phyloP scores from a whole-genome alignment of 2,329 filamentous ascomycete species.

The Hymenoscyphus repandus region DNA sequence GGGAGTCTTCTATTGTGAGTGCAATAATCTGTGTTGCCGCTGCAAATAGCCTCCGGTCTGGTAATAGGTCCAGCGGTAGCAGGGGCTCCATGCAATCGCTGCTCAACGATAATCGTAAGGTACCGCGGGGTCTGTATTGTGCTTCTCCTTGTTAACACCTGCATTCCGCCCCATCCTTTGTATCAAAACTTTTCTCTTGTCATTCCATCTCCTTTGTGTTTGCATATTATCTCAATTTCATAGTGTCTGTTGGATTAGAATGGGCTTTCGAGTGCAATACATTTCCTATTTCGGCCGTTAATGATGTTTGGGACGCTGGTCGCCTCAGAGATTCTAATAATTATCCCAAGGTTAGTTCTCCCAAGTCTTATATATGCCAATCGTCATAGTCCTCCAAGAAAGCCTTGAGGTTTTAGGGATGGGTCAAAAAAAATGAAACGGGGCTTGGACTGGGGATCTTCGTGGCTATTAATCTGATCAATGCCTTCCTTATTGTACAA shows the following conservation, averaged over 20 bases:
- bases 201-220: constrained; percentile 8
- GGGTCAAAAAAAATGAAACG: constrained; percentile 9
- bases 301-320: constrained; percentile 33
- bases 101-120: not conserved
- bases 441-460: constrained; percentile 2
- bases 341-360: constrained; percentile 27
- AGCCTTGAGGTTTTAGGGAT: constrained; percentile 1
- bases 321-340: constrained; percentile 26
- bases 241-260: constrained; percentile 10
- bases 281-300: constrained; percentile 21
- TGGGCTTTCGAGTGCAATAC: constrained; percentile 7
- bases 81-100: not conserved
- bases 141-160: constrained; percentile 10
- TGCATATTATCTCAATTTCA: constrained; percentile 8
- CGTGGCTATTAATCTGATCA: not conserved
- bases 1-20: not conserved
- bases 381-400: not conserved
- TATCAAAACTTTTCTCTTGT: constrained; percentile 6
- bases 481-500: constrained; percentile 4
- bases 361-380: not conserved
- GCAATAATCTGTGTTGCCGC: constrained; percentile 10
- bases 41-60: constrained; percentile 10
- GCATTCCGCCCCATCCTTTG: constrained; percentile 7
- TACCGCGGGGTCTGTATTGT: constrained; percentile 14
- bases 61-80: constrained; percentile 7